These are phyloP conservation scores for Didymellaceae sp. DNA, from an alignment of 2,329 filamentous ascomycete genomes.

Conservation along the genomic window DNA sequence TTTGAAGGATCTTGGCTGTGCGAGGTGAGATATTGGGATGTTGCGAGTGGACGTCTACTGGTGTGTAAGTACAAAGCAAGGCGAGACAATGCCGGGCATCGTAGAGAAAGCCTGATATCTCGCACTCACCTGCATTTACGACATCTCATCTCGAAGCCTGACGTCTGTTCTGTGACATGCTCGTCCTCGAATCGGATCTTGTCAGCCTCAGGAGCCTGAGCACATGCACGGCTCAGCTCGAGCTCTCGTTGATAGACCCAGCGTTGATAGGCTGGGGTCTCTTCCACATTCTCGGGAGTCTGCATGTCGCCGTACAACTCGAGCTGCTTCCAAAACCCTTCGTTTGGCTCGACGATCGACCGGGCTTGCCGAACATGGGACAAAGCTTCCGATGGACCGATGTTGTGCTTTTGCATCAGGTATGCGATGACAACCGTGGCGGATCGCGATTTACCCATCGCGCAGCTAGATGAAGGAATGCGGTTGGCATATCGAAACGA, in stretches of 20 bases:
- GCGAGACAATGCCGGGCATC: slow-evolving; percentile 12
- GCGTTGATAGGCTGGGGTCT: slow-evolving; percentile 79
- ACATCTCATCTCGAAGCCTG: slow-evolving; percentile 74
- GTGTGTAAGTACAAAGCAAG: slow-evolving; percentile 35
- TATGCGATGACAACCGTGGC: slow-evolving; percentile 85
- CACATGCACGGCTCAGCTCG: slow-evolving; percentile 71
- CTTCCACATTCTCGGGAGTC: slow-evolving; percentile 72
- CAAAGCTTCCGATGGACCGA: slow-evolving; percentile 69
- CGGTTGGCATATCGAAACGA: slow-evolving; percentile 45
- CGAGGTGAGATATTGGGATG: slow-evolving; percentile 69
- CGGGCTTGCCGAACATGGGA: slow-evolving; percentile 72
- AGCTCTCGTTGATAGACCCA: slow-evolving; percentile 73
- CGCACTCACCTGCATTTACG: slow-evolving; percentile 80
- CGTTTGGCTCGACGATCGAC: slow-evolving; percentile 84
- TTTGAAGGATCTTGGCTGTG: slow-evolving; percentile 56
- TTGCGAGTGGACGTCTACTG: slow-evolving; percentile 65
- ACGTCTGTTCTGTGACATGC: slow-evolving; percentile 51
- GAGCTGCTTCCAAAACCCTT: slow-evolving; percentile 89
- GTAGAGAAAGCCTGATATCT: slow-evolving; percentile 11
- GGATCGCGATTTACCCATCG: slow-evolving; percentile 95
- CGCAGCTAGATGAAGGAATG: slow-evolving; percentile 62
- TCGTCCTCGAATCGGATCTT: slow-evolving; percentile 84
- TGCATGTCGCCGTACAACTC: slow-evolving; percentile 87
- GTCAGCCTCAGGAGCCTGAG: slow-evolving; percentile 76
- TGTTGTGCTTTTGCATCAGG: slow-evolving; percentile 67